phyloP scores from a whole-genome alignment of 306 rosid species.

The Elaeagnus macrophylla region DNA sequence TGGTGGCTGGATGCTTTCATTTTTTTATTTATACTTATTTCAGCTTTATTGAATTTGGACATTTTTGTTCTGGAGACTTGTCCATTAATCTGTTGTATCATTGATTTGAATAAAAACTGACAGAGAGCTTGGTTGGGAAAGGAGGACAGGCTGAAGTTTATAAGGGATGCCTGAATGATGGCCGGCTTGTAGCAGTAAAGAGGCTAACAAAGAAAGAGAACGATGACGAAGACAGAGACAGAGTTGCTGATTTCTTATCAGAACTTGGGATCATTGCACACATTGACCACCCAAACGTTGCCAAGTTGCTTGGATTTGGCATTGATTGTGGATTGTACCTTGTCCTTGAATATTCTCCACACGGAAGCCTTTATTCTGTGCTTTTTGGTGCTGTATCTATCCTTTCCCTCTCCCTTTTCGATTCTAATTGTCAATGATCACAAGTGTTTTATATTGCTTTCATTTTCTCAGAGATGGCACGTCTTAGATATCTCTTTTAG shows the following conservation, averaged over 20 bases:
- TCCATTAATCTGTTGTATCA: neutral
- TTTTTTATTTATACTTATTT: too few relatives aligned
- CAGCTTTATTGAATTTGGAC: neutral
- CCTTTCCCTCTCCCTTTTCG: constrained; percentile 3
- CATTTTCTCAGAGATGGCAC: neutral
- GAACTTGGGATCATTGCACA: constrained; percentile 96
- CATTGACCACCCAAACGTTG: constrained; percentile 69
- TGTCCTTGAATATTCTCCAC: constrained; percentile 63
- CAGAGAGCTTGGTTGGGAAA: constrained; percentile 77
- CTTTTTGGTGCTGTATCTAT: constrained; percentile 52
- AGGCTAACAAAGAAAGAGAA: constrained; percentile 56
- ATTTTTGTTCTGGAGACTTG: neutral
- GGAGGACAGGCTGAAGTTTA: constrained; percentile 98
- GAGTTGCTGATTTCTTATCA: constrained; percentile 65
- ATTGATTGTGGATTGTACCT: constrained; percentile 65
- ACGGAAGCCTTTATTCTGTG: constrained; percentile 76
- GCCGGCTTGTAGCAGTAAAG: constrained; percentile 72
- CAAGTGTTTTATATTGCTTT: neutral
- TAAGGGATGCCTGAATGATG: constrained; percentile 62
- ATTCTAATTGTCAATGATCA: neutral
- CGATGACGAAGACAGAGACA: constrained; percentile 42
- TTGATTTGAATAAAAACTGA: neutral
- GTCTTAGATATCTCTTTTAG: neutral
- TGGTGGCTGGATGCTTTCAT: too few relatives aligned
- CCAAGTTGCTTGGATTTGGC: constrained; percentile 72